Conservation (phyloP, 345 rosid genomes). For the Brassica carinata region DNA sequence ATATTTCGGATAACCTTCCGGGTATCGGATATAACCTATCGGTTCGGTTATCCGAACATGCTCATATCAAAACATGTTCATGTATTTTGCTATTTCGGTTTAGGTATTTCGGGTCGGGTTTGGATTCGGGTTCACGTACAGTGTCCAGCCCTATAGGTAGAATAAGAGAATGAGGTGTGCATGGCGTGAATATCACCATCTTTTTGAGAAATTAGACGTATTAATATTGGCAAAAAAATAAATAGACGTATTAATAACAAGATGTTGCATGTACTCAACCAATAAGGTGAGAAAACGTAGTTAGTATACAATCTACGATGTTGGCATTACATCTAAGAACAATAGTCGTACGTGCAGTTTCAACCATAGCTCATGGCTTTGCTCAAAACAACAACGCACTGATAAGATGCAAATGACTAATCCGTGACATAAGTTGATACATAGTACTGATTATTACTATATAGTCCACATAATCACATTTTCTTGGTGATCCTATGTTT, state of each 20-base stretch:
- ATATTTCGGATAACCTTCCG: too few species aligned
- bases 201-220: not conserved
- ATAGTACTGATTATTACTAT: not conserved
- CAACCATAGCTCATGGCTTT: not conserved
- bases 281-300: not conserved
- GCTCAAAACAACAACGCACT: not conserved
- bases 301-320: not conserved
- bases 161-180: not conserved
- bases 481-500: not conserved
- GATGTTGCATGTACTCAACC: slow-evolving; percentile 6
- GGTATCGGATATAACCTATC: too few species aligned
- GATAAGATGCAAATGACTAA: not conserved
- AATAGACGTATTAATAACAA: not conserved
- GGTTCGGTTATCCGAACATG: too few species aligned
- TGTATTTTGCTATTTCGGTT: too few species aligned
- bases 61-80: too few species aligned
- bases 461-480: not conserved
- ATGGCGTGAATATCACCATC: not conserved
- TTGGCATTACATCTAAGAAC: not conserved
- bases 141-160: not conserved
- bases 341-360: not conserved
- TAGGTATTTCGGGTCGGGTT: too few species aligned
- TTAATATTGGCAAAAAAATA: too few species aligned
- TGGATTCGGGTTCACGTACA: too few species aligned
- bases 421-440: not conserved